These are phyloP conservation scores for Colletotrichum karsti DNA, from an alignment of 2,329 filamentous ascomycete species.

Conservation along the genomic window DNA sequence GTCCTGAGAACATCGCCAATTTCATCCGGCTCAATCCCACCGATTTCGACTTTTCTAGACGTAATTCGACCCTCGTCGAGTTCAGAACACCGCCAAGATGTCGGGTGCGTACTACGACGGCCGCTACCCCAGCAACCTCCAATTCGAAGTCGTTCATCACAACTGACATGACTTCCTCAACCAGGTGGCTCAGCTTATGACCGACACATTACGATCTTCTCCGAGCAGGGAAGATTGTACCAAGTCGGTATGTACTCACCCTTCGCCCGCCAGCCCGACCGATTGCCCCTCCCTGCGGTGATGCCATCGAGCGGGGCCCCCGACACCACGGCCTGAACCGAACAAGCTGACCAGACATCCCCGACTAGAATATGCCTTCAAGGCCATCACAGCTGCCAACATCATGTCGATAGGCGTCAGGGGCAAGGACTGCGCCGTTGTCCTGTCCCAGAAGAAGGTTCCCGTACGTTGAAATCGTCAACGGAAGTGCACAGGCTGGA, in stretches of 20 bases:
- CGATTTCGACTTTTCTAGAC: conserved; percentile 33
- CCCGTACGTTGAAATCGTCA: conserved; percentile 71
- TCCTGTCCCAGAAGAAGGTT: conserved; percentile 99
- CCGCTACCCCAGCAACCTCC: conserved; percentile 20
- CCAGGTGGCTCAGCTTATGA: conserved; percentile 90
- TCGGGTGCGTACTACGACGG: conserved; percentile 51
- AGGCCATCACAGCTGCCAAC: conserved; percentile 98
- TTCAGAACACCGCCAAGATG: conserved; percentile 50
- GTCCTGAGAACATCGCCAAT: conserved; percentile 34
- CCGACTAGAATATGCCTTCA: conserved; percentile 97
- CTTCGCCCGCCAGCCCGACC: neutral
- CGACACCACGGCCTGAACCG: neutral
- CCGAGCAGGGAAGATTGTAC: conserved; percentile 96
- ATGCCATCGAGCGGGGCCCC: conserved; percentile 25
- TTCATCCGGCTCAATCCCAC: conserved; percentile 4
- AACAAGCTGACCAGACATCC: conserved; percentile 34
- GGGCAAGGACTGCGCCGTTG: conserved; percentile 96
- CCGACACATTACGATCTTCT: conserved; percentile 99
- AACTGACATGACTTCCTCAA: conserved; percentile 38
- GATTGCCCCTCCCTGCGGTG: conserved; percentile 25
- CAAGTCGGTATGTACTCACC: conserved; percentile 86
- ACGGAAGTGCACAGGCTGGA: conserved; percentile 20
- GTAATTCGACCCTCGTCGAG: neutral
- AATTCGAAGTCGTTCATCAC: conserved; percentile 17
- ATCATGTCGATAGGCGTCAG: conserved; percentile 97